Evolutionary conservation across 306 rosid genomes (phyloP), one percentile per base, ranked within the genome.

Genomic region (Pueraria montana): DNA sequence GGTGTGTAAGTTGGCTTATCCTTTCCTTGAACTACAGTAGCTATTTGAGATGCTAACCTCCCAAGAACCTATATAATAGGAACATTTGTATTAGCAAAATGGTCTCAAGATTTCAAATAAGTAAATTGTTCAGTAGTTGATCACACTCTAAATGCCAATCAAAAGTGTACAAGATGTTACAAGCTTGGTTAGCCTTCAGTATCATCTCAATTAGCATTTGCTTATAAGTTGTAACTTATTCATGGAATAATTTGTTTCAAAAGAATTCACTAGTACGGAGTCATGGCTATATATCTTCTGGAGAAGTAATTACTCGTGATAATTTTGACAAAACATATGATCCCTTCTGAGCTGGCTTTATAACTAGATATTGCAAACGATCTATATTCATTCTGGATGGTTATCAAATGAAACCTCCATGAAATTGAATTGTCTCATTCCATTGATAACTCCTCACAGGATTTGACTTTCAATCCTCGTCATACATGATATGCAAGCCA

Each of bases 1-100:
- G 99, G 99, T 23, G 98, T 46, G 26, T 96, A 93, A 8, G 97
- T 96, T 40, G 99, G 99, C 79, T 93, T 96, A 79, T 93, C 99
- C 87, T 96, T 96, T 72, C 99, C 99, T 79, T 87, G 93, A 80
- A 96, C 73, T 61, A 96, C 98, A 43, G 99, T 96, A 64, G 99
- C 93, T 84, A 96, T 92, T 86, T 93, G 96, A 80, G 99, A 92
- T 72, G 99, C 99, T 75, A 93, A 76, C 88, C 99, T 96, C 24
- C 99, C 98, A 86, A 96, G 99, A 79, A 96, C 87, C 98, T 95
- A 66, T 17, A 23, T 36, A 32, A 46, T 77, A 43, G 73, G 36
- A 20, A 26, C 68, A 69, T 55, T 34, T 6, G 43, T 59, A 80
- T 78, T 42, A 76, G 70, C n/a, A 30, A 61, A 64, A 12, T n/a